A percentile compares a stretch with the other conserved stretches of the same genome.
Conservation (phyloP, 2,329 filamentous ascomycete species). For the Cordyceps javanica region DNA sequence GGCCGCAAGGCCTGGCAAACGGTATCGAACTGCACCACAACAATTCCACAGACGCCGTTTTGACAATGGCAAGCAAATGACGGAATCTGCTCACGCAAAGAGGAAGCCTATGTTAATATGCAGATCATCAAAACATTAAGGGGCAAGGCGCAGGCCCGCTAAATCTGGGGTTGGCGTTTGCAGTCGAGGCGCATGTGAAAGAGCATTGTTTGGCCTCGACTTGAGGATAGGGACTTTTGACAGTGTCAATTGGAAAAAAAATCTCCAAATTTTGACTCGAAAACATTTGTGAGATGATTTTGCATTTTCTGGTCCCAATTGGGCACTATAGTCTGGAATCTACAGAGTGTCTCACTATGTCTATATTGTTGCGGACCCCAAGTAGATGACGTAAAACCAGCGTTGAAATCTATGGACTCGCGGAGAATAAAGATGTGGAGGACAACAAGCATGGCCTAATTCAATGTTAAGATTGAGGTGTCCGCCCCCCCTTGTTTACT, state of each 20-base stretch:
- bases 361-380: no score
- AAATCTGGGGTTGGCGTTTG: conserved; percentile 9
- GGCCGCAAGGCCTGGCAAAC: background rate
- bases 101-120: background rate
- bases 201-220: background rate
- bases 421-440: no score
- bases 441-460: no score
- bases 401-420: no score
- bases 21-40: background rate
- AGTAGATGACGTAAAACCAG: no score
- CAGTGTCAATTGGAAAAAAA: background rate
- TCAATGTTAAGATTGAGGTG: no score
- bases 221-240: background rate
- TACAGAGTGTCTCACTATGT: no score
- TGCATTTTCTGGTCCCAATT: background rate
- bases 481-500: no score
- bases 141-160: background rate
- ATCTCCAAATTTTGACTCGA: background rate
- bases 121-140: background rate
- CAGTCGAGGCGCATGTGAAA: conserved; percentile 2
- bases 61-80: background rate
- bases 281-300: background rate
- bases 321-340: no score
- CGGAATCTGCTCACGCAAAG: background rate
- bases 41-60: background rate